Evolutionary conservation across 164 flowering plant genomes (phyloP), one percentile per base, ranked within the genome.

Genomic region (Stephania japonica): DNA sequence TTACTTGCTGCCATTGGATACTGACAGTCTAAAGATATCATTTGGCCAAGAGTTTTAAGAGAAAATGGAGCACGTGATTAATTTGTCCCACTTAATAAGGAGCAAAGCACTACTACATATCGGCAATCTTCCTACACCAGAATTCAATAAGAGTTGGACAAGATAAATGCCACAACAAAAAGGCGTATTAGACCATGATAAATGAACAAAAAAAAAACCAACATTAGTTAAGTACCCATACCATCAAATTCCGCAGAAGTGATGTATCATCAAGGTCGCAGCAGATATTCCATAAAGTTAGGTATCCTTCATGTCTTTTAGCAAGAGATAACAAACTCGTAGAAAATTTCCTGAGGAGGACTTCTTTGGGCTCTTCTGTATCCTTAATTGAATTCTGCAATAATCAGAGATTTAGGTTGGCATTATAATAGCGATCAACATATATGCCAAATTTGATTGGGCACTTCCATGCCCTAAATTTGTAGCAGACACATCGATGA

Each of bases 201-300:
- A 62, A 68, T 67, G 64, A 67, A 78, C 67, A 32, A 14, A 69
- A 68, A 53, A 32, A 41, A 76, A 41, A 67, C 49, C 16, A 26
- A 38, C 38, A 32, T 32, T 32, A 32, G 38, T 32, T 4, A 21
- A 68, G 62, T 23, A 38, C 67, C 8, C 81, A 64, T 84, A 93
- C 98, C 99, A 95, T 95, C 25, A 93, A 86, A 78, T 74, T 87
- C 80, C 83, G 84, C 38, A 91, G 97, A 65, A 93, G 87, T 53
- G 59, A 85, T 12, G 87, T 75, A 81, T 93, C 98, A 85, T 91
- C 85, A 59, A 93, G 86, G 75, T 95, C 98, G 79, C 85, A 86
- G 76, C 97, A 93, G 68, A 93, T 87, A 65, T 75, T 83, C 99
- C 99, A 95, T 70, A 93, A 73, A 53, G 88, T 87, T 71, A 78